phyloP scores from a whole-genome alignment of 352 stramenopile genomes.

The Phytophthora pseudosyringae region DNA sequence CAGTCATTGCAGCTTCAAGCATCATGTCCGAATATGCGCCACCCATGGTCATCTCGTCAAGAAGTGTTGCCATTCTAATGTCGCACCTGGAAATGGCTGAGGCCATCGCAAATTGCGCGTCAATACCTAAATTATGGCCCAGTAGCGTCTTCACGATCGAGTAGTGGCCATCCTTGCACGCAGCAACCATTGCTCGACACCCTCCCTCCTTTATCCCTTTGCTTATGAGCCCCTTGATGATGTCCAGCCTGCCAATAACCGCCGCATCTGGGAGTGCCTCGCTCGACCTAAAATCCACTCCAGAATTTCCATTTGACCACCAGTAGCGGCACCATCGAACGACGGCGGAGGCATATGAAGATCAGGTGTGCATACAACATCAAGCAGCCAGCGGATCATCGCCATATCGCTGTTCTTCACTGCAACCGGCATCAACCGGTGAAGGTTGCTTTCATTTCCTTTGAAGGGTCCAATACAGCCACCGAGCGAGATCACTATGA shows the following conservation, averaged over 20 bases:
- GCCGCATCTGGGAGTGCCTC: slow-evolving; percentile 5
- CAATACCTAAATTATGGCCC: too few species aligned
- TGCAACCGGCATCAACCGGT: slow-evolving; percentile 2
- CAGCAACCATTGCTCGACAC: neutral
- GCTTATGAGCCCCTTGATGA: slow-evolving; percentile 10
- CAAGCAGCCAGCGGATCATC: slow-evolving; percentile 11
- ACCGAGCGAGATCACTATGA: slow-evolving; percentile 1
- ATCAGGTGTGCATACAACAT: slow-evolving; percentile 8
- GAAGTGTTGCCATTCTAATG: too few species aligned
- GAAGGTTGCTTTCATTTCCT: neutral
- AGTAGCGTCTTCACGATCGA: too few species aligned
- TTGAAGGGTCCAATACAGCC: slow-evolving; percentile 12
- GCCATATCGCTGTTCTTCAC: neutral
- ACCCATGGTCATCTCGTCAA: slow-evolving; percentile 1
- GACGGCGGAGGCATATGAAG: neutral
- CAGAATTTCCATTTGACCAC: slow-evolving; percentile 14
- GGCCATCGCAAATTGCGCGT: slow-evolving; percentile 12
- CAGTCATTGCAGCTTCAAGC: slow-evolving; percentile 6
- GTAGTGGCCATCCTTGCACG: neutral
- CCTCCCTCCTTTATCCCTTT: slow-evolving; percentile 3
- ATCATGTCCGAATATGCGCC: slow-evolving; percentile 5
- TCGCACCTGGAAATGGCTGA: neutral
- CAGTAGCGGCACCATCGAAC: slow-evolving; percentile 14
- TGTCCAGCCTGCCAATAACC: slow-evolving; percentile 15
- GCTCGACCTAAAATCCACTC: slow-evolving; percentile 14